phyloP scores from a whole-genome alignment of 495 filamentous ascomycete species.

The Hypoxylon subgilvum region DNA sequence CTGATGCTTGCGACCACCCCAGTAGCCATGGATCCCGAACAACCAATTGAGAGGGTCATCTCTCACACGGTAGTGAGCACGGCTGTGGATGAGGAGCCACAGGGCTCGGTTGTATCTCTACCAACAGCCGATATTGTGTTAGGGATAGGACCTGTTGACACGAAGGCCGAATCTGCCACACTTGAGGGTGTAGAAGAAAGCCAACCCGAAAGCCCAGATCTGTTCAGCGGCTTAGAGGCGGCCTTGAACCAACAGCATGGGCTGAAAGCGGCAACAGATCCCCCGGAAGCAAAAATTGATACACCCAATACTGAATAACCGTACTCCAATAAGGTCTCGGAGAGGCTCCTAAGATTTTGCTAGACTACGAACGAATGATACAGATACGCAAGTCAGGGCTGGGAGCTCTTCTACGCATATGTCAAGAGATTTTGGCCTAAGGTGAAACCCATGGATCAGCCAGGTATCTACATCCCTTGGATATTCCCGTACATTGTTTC shows the following conservation, averaged over 20 bases:
- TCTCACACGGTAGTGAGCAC: neutral
- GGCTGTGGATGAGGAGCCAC: neutral
- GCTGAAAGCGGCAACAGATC: conserved; percentile 13
- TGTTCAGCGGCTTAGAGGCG: conserved; percentile 41
- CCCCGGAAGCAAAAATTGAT: conserved; percentile 13
- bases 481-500: no score
- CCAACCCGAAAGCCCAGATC: conserved; percentile 36
- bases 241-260: conserved; percentile 38
- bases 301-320: neutral
- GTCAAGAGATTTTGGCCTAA: neutral
- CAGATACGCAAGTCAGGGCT: no score
- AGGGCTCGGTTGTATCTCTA: neutral
- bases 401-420: no score
- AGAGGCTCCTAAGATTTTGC: no score
- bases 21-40: conserved; percentile 1
- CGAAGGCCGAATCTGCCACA: neutral
- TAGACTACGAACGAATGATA: no score
- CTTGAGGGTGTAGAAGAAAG: conserved; percentile 22
- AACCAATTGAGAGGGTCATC: neutral
- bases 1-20: neutral
- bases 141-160: conserved; percentile 4
- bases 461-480: no score
- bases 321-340: neutral
- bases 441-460: neutral
- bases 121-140: neutral